Evolutionary conservation across 352 stramenopile genomes (phyloP).

Genomic region (Globisporangium lucens): DNA sequence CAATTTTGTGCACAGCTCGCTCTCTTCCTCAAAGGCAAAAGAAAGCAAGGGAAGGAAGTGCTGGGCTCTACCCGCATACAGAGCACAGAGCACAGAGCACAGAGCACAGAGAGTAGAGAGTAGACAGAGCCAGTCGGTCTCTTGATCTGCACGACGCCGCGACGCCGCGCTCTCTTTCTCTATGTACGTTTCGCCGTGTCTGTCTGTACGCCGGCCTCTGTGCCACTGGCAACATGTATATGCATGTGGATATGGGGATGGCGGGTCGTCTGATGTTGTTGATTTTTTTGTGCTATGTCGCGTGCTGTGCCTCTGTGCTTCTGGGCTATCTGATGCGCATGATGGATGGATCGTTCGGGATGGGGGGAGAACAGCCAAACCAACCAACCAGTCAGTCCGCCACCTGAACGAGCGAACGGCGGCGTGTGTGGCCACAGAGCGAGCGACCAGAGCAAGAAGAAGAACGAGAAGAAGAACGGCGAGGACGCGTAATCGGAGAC

Average conservation of each 20-base stretch:
- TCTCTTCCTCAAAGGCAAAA: conserved; percentile 2
- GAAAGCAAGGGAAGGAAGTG: background rate
- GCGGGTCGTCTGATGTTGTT: background rate
- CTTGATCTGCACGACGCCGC: conserved; percentile 4
- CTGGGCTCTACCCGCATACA: background rate
- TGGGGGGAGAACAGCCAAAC: conserved; percentile 2
- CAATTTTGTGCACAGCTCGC: background rate
- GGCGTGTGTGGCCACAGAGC: background rate
- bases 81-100: background rate
- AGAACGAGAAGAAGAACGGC: background rate
- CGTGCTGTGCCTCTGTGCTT: background rate
- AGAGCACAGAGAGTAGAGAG: background rate
- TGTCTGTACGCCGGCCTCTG: background rate
- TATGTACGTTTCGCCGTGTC: conserved; percentile 3
- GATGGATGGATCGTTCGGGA: background rate
- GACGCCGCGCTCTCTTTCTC: background rate
- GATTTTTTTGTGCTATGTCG: background rate
- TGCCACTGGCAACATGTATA: background rate
- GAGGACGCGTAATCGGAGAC: background rate
- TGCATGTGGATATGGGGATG: too few relatives aligned
- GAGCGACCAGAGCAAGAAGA: background rate
- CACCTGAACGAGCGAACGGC: background rate
- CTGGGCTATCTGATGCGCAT: background rate
- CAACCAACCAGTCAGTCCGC: conserved; percentile 2
- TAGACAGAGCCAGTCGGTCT: conserved; percentile 9